Percentiles rank a stretch among this genome's conserved stretches.
These are phyloP conservation scores for Gamsiella multidivaricata DNA, from an alignment of 192 early-diverging fungal species.

Conservation along the genomic window DNA sequence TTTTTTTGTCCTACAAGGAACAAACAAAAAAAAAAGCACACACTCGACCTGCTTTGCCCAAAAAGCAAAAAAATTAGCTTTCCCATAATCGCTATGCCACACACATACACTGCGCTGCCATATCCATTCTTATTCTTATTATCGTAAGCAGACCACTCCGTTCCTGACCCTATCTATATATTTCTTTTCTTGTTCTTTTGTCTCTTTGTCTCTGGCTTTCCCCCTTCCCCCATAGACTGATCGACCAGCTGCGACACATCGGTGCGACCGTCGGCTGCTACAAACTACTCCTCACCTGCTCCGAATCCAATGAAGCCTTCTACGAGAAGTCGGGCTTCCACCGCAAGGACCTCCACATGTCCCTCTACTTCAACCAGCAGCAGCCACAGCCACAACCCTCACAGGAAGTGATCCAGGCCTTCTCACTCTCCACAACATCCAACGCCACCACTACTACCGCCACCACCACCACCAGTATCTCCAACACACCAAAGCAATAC, in stretches of 20 bases:
- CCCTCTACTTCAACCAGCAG: constrained; percentile 59
- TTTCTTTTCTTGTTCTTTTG: not conserved
- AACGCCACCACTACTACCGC: not conserved
- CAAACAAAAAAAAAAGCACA: too few species aligned
- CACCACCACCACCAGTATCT: not conserved
- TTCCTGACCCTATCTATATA: too few species aligned
- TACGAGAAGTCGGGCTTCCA: constrained; percentile 92
- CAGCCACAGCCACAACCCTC: constrained; percentile 13
- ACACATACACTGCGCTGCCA: too few species aligned
- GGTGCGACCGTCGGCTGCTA: constrained; percentile 87
- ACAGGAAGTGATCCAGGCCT: not conserved
- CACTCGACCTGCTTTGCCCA: too few species aligned
- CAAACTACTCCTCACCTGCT: constrained; percentile 85
- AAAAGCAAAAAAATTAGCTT: too few species aligned
- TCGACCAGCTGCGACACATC: constrained; percentile 88
- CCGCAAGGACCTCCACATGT: constrained; percentile 82
- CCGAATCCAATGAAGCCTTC: constrained; percentile 83
- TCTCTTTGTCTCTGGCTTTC: not conserved
- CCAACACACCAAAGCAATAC: too few species aligned
- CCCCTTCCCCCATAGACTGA: constrained; percentile 59
- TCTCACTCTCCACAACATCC: not conserved
- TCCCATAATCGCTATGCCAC: too few species aligned
- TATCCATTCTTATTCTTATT: too few species aligned
- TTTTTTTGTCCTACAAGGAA: too few species aligned
- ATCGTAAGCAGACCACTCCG: too few species aligned